Evolutionary conservation across 306 rosid species (phyloP).

Genomic region (Sechiopsis laciniata): DNA sequence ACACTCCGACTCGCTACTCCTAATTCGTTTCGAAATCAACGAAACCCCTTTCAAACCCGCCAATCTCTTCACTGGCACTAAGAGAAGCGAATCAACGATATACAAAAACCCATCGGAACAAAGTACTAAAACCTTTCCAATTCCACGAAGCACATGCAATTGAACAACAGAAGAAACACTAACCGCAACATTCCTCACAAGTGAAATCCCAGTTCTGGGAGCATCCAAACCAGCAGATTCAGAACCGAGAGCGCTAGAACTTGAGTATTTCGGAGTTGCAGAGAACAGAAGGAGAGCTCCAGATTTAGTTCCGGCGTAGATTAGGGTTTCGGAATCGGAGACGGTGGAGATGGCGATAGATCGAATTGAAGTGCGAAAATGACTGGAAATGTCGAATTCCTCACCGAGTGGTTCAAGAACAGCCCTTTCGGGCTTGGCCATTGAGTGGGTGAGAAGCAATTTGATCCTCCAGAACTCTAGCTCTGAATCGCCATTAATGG

Average conservation of each 20-base stretch:
- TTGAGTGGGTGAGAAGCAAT: constrained; percentile 23
- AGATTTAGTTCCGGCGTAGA: constrained; percentile 62
- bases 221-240: constrained; percentile 18
- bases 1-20: constrained; percentile 47
- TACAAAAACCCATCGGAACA: constrained; percentile 58
- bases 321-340: constrained; percentile 39
- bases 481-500: neutral
- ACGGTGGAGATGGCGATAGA: constrained; percentile 47
- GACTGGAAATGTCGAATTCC: constrained; percentile 48
- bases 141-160: constrained; percentile 43
- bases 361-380: constrained; percentile 47
- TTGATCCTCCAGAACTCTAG: neutral
- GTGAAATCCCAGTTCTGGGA: constrained; percentile 32
- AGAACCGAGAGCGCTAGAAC: constrained; percentile 8
- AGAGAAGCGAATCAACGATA: constrained; percentile 48
- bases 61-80: constrained; percentile 48
- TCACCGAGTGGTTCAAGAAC: constrained; percentile 68
- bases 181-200: constrained; percentile 42
- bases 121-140: constrained; percentile 53
- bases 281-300: constrained; percentile 65
- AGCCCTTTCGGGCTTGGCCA: constrained; percentile 54
- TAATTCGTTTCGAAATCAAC: constrained; percentile 45
- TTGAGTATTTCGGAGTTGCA: constrained; percentile 24
- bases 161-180: constrained; percentile 46
- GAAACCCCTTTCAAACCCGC: constrained; percentile 53